A percentile compares a stretch with the other conserved stretches of the same genome.
Evolutionary conservation across 495 filamentous ascomycete species (phyloP).

Genomic region (Cryomyces antarcticus): DNA sequence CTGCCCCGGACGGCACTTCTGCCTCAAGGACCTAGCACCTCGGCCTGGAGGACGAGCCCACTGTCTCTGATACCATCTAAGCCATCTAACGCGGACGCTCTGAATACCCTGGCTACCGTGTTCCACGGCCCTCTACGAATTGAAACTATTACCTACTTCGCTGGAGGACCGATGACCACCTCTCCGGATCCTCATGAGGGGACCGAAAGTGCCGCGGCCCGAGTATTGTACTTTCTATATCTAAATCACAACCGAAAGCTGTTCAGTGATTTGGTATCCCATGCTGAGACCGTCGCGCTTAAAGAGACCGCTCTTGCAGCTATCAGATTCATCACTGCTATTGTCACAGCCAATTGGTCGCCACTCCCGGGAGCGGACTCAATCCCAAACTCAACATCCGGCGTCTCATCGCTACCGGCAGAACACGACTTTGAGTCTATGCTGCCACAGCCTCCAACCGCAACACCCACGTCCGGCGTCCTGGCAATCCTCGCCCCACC

Average conservation of each 20-base stretch:
- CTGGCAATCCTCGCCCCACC: constrained; percentile 33
- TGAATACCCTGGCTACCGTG: constrained; percentile 32
- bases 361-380: constrained; percentile 12
- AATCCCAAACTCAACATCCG: constrained; percentile 18
- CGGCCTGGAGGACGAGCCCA: constrained; percentile 22
- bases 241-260: constrained; percentile 27
- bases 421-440: not conserved
- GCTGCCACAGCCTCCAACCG: constrained; percentile 14
- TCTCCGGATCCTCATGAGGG: constrained; percentile 10
- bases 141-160: constrained; percentile 12
- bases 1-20: constrained; percentile 35
- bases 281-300: constrained; percentile 37
- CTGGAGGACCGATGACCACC: constrained; percentile 21
- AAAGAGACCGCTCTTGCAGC: constrained; percentile 36
- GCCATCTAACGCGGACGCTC: constrained; percentile 29
- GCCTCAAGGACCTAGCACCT: constrained; percentile 15
- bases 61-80: constrained; percentile 28
- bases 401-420: constrained; percentile 16
- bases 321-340: constrained; percentile 28
- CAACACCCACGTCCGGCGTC: constrained; percentile 18
- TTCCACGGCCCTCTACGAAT: constrained; percentile 29
- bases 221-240: constrained; percentile 36
- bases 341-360: constrained; percentile 36
- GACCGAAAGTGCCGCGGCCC: constrained; percentile 32
- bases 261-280: constrained; percentile 29